Percentiles rank a stretch among this genome's conserved stretches.
Evolutionary conservation across 768 basidiomycete species (phyloP).

Genomic region (Holtermannia corniformis): DNA sequence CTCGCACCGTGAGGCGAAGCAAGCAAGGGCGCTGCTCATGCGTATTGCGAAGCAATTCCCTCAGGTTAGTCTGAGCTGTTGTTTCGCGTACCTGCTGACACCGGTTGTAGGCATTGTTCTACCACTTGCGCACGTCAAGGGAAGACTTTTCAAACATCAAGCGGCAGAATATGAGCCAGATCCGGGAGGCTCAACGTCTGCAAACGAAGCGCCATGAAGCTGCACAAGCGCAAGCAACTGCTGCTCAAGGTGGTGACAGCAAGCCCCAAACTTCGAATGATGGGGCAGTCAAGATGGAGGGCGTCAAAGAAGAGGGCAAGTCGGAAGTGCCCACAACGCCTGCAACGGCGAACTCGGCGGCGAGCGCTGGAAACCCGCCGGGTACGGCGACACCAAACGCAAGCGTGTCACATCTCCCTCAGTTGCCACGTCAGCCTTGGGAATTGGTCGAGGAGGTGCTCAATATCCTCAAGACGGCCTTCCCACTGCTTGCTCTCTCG

Average conservation of each 20-base stretch:
- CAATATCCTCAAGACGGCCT: slow-evolving; percentile 86
- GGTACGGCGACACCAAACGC: not conserved
- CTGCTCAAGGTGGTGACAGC: slow-evolving; percentile 29
- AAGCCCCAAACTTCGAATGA: slow-evolving; percentile 34
- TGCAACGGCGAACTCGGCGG: slow-evolving; percentile 2
- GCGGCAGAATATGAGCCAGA: slow-evolving; percentile 28
- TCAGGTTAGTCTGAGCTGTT: slow-evolving; percentile 55
- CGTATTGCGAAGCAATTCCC: slow-evolving; percentile 85
- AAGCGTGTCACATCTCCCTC: slow-evolving; percentile 27
- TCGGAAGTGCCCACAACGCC: slow-evolving; percentile 5
- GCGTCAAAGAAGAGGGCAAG: slow-evolving; percentile 17
- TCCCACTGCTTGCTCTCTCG: slow-evolving; percentile 86
- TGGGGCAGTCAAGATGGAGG: slow-evolving; percentile 9
- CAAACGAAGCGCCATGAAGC: slow-evolving; percentile 14
- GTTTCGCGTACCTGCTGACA: not conserved
- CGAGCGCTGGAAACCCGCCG: not conserved
- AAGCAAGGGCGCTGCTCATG: slow-evolving; percentile 77
- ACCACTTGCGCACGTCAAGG: slow-evolving; percentile 74
- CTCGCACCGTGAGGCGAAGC: slow-evolving; percentile 82
- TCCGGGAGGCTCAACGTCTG: slow-evolving; percentile 13
- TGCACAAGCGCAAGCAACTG: slow-evolving; percentile 27
- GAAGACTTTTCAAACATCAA: slow-evolving; percentile 53
- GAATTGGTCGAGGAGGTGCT: slow-evolving; percentile 90
- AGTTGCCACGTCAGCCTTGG: slow-evolving; percentile 53
- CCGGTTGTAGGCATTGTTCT: slow-evolving; percentile 83